A percentile compares a stretch with the other conserved stretches of the same genome.
Conservation (phyloP, 768 basidiomycete genomes). For the Mycena haematopus region DNA sequence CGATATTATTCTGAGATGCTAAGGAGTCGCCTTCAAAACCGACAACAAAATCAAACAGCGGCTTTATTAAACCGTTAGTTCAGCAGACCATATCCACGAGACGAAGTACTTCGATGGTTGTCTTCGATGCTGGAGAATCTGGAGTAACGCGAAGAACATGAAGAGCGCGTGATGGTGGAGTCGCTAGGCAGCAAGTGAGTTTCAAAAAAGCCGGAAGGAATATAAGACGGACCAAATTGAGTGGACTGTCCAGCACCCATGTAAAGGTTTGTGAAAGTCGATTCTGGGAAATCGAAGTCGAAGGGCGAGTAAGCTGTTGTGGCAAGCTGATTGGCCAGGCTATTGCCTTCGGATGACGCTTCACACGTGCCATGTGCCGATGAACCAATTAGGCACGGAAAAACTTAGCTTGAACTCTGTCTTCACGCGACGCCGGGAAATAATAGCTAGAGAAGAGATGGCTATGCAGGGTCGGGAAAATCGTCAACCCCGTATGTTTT, state of each 20-base stretch:
- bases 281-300: not conserved
- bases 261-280: not conserved
- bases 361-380: not conserved
- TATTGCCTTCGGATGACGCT: not conserved
- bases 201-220: constrained; percentile 21
- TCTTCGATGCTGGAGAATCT: constrained; percentile 85
- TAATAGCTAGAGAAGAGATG: not conserved
- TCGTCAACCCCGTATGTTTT: not conserved
- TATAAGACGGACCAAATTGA: constrained; percentile 28
- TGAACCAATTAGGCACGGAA: not conserved
- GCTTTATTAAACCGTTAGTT: constrained; percentile 47
- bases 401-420: constrained; percentile 21
- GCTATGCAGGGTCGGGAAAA: constrained; percentile 6
- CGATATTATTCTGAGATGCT: constrained; percentile 60
- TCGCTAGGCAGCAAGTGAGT: constrained; percentile 38
- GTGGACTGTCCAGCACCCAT: constrained; percentile 84
- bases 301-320: not conserved
- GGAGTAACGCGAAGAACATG: constrained; percentile 93
- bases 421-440: constrained; percentile 9
- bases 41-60: constrained; percentile 97
- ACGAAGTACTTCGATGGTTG: constrained; percentile 61
- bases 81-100: not conserved
- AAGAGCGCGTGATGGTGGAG: constrained; percentile 67
- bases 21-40: constrained; percentile 80
- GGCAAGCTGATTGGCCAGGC: not conserved